These are phyloP conservation scores for Starmerella potacharoeniae DNA, from an alignment of 805 yeast species.

Conservation along the genomic window DNA sequence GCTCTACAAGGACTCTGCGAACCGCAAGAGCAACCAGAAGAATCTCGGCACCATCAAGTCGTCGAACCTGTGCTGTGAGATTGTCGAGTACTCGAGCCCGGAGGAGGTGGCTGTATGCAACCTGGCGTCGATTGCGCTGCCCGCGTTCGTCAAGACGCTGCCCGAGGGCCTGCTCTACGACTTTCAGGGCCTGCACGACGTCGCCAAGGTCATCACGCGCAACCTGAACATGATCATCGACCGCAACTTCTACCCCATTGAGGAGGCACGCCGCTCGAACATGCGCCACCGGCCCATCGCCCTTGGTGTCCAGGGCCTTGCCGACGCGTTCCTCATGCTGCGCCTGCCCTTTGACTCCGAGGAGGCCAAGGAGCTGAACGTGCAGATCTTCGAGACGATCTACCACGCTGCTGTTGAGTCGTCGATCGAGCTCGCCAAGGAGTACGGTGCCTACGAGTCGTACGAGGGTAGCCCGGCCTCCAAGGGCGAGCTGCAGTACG, in stretches of 20 bases:
- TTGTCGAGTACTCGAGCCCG: conserved; percentile 83
- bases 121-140: conserved; percentile 81
- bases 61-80: conserved; percentile 88
- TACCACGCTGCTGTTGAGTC: conserved; percentile 89
- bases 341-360: conserved; percentile 78
- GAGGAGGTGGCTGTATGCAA: conserved; percentile 94
- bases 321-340: conserved; percentile 72
- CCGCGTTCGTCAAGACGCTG: conserved; percentile 43
- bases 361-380: conserved; percentile 64
- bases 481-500: conserved; percentile 72
- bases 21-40: conserved; percentile 76
- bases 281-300: conserved; percentile 84
- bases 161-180: conserved; percentile 47
- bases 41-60: conserved; percentile 88
- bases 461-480: conserved; percentile 86
- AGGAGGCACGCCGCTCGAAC: conserved; percentile 64
- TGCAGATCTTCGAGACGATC: conserved; percentile 86
- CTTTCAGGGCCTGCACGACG: conserved; percentile 61
- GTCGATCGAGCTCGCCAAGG: conserved; percentile 66
- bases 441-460: conserved; percentile 57
- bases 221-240: conserved; percentile 80
- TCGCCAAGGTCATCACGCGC: conserved; percentile 63
- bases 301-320: conserved; percentile 96
- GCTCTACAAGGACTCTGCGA: conserved; percentile 88
- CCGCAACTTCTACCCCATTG: conserved; percentile 72